phyloP scores from a whole-genome alignment of 75 land plant species.

The Pseudotsuga menziesii region DNA sequence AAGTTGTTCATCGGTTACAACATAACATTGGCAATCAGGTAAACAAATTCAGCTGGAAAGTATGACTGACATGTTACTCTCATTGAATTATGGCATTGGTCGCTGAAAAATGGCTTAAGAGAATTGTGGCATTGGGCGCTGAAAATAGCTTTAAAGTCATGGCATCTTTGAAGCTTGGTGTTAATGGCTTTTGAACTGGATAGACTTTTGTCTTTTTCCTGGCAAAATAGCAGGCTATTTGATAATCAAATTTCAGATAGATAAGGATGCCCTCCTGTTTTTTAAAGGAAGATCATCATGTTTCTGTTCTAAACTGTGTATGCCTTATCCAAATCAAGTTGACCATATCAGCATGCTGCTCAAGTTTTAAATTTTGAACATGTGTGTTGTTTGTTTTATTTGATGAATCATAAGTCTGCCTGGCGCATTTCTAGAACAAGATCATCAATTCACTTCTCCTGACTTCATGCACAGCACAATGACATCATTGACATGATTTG shows the following conservation, averaged over 20 bases:
- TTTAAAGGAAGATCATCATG: neutral
- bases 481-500: neutral
- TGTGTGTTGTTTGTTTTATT: neutral
- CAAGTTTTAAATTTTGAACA: neutral
- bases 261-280: neutral
- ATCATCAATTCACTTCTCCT: neutral
- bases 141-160: neutral
- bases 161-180: neutral
- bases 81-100: neutral
- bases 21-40: too few relatives aligned
- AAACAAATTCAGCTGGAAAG: too few relatives aligned
- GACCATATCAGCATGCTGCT: neutral
- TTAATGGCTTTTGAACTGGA: neutral
- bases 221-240: neutral
- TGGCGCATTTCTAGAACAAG: neutral
- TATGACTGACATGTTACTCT: neutral
- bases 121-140: neutral
- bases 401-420: neutral
- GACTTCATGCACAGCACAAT: neutral
- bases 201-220: neutral
- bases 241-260: neutral
- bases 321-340: neutral
- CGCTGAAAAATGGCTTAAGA: neutral
- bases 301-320: neutral
- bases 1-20: neutral